Evolutionary conservation across 2,329 filamentous ascomycete genomes (phyloP).

Genomic region (Verticillium nubilum): DNA sequence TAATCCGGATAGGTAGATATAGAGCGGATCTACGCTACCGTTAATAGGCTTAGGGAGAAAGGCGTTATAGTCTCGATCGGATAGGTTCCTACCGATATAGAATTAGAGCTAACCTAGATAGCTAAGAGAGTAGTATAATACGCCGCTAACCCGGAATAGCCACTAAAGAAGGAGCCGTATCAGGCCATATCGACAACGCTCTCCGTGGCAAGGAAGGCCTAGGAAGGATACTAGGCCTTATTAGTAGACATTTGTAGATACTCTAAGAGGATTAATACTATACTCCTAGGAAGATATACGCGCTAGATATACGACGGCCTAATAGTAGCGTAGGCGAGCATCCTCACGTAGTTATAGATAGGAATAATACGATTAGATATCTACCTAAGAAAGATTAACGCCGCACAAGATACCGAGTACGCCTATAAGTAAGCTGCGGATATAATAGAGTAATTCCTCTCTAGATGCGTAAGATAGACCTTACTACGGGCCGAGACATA

Average conservation of each 20-base stretch:
- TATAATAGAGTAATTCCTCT: conserved; percentile 20
- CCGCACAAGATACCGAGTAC: conserved; percentile 2
- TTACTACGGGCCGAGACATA: neutral
- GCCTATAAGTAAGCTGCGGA: conserved; percentile 13
- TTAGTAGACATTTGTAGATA: conserved; percentile 12
- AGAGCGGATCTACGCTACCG: neutral
- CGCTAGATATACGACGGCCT: conserved; percentile 12
- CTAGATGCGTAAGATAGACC: conserved; percentile 19
- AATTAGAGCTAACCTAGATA: neutral
- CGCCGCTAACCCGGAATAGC: too few species aligned
- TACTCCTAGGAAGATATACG: too few species aligned
- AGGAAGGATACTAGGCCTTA: neutral
- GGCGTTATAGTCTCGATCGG: neutral
- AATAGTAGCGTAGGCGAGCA: conserved; percentile 11
- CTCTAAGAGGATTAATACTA: too few species aligned
- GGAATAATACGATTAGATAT: conserved; percentile 12
- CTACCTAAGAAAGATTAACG: conserved; percentile 7
- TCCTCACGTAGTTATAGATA: conserved; percentile 13
- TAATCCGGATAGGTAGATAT: neutral
- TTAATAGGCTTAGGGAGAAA: neutral
- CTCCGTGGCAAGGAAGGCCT: neutral
- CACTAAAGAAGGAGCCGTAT: neutral
- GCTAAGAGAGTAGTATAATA: neutral
- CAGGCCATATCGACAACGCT: neutral
- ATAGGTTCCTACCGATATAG: neutral